These are phyloP conservation scores for Inosperma sp. DNA, from an alignment of 768 basidiomycete species.

Conservation along the genomic window DNA sequence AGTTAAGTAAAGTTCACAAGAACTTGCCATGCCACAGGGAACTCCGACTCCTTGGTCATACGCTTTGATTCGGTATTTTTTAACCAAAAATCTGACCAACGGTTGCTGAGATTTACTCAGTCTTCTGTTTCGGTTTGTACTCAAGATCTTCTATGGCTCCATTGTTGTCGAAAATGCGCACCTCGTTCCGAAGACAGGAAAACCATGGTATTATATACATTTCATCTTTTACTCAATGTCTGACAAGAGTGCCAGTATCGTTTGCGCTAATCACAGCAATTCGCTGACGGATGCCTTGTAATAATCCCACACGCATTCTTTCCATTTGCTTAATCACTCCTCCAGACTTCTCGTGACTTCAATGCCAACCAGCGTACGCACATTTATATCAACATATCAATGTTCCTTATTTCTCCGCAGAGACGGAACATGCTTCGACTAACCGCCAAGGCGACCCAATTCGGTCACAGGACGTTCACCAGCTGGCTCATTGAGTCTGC, in stretches of 20 bases:
- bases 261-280: constrained; percentile 85
- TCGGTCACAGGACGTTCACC: constrained; percentile 77
- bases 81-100: neutral
- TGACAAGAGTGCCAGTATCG: constrained; percentile 49
- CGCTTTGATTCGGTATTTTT: constrained; percentile 54
- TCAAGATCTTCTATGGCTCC: constrained; percentile 87
- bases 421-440: constrained; percentile 75
- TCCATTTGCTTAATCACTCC: neutral
- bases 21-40: constrained; percentile 27
- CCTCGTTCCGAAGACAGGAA: constrained; percentile 64
- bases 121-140: constrained; percentile 71
- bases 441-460: constrained; percentile 86
- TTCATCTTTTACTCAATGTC: neutral
- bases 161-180: constrained; percentile 80
- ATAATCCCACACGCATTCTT: neutral
- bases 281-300: constrained; percentile 84
- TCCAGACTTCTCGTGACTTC: constrained; percentile 62
- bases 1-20: no score
- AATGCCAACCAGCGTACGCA: constrained; percentile 59
- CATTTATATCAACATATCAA: neutral
- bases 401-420: constrained; percentile 32
- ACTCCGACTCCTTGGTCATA: constrained; percentile 46
- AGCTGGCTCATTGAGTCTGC: constrained; percentile 89
- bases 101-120: constrained; percentile 31
- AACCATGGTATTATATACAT: constrained; percentile 60